These are phyloP conservation scores for Letharia columbiana DNA, from an alignment of 495 filamentous ascomycete species.

Conservation along the genomic window DNA sequence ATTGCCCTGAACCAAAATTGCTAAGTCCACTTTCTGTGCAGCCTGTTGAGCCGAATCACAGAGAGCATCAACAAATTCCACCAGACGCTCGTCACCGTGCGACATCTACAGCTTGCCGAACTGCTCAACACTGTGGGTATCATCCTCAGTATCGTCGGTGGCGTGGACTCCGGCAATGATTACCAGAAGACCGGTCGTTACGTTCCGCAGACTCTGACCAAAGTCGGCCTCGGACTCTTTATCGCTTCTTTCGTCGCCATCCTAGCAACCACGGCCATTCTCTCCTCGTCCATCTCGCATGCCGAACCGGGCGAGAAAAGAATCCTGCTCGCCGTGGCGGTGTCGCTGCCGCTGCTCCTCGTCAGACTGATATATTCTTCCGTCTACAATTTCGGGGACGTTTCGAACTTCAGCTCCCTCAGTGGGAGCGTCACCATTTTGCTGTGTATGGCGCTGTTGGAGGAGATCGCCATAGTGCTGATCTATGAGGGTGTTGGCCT, in stretches of 20 bases:
- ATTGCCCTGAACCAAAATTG: neutral
- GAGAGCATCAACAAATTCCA: neutral
- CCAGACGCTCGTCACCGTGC: neutral
- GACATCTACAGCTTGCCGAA: neutral
- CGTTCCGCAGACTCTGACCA: constrained; percentile 23
- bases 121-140: neutral
- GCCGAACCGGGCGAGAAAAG: neutral
- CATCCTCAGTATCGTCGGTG: neutral
- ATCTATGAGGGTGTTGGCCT: neutral
- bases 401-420: neutral
- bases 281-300: constrained; percentile 4
- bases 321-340: neutral
- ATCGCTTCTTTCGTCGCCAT: constrained; percentile 27
- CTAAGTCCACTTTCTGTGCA: neutral
- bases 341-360: neutral
- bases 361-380: neutral
- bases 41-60: neutral
- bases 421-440: neutral
- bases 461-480: neutral
- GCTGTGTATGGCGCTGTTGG: neutral
- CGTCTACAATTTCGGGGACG: neutral
- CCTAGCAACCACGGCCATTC: constrained; percentile 23
- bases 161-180: neutral
- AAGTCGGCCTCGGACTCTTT: constrained; percentile 30
- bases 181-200: constrained; percentile 10